phyloP scores from a whole-genome alignment of 495 filamentous ascomycete species.

The Astrocystis sublimbata region DNA sequence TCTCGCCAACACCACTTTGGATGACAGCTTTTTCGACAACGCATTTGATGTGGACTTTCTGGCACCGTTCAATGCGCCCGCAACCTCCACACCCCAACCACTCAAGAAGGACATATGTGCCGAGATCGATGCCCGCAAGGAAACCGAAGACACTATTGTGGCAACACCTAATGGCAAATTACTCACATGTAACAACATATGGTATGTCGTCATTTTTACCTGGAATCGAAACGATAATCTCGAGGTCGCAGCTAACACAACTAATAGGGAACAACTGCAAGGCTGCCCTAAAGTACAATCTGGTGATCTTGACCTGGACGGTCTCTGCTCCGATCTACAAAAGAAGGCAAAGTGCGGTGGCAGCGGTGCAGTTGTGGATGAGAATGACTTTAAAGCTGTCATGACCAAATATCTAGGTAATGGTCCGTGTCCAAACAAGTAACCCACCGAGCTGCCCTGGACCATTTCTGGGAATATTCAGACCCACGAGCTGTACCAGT shows the following conservation, averaged over 20 bases:
- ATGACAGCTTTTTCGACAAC: slow-evolving; percentile 86
- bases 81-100: slow-evolving; percentile 44
- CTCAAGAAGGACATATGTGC: slow-evolving; percentile 70
- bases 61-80: slow-evolving; percentile 68
- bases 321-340: slow-evolving; percentile 88
- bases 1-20: slow-evolving; percentile 56
- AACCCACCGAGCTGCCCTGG: neutral
- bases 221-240: slow-evolving; percentile 23
- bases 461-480: neutral
- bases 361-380: slow-evolving; percentile 84
- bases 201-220: slow-evolving; percentile 57
- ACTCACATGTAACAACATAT: slow-evolving; percentile 86
- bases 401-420: slow-evolving; percentile 60
- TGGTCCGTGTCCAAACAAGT: slow-evolving; percentile 20
- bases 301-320: slow-evolving; percentile 90
- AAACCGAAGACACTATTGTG: slow-evolving; percentile 67
- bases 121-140: slow-evolving; percentile 71
- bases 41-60: slow-evolving; percentile 79
- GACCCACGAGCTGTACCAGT: slow-evolving; percentile 13
- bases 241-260: slow-evolving; percentile 13
- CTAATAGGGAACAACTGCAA: slow-evolving; percentile 83
- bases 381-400: slow-evolving; percentile 83
- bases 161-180: slow-evolving; percentile 54
- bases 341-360: slow-evolving; percentile 96
- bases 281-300: slow-evolving; percentile 80